A percentile compares a stretch with the other conserved stretches of the same genome.
phyloP scores from a whole-genome alignment of 192 early-diverging fungal genomes.

The Spizellomyces sp. region DNA sequence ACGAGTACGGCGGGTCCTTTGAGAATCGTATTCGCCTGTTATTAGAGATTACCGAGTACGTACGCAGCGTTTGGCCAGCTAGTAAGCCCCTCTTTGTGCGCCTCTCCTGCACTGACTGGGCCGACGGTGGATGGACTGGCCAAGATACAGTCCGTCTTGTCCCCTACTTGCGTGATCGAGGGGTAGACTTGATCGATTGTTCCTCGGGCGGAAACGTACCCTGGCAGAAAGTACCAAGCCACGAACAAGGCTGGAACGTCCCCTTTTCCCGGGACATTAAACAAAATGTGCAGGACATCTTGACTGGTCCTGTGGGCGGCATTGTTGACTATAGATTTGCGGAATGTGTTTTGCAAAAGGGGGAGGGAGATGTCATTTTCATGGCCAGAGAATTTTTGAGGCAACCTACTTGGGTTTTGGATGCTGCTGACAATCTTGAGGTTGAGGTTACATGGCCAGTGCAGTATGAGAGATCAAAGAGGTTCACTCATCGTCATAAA shows the following conservation, averaged over 20 bases:
- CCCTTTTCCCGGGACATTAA: constrained; percentile 64
- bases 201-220: constrained; percentile 77
- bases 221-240: constrained; percentile 20
- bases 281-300: constrained; percentile 55
- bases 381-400: constrained; percentile 72
- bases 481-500: no score
- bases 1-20: constrained; percentile 88
- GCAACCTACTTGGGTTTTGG: constrained; percentile 67
- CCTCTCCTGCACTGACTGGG: constrained; percentile 76
- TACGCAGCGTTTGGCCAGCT: constrained; percentile 74
- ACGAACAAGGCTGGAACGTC: constrained; percentile 49
- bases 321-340: constrained; percentile 71
- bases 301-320: constrained; percentile 68
- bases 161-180: constrained; percentile 54
- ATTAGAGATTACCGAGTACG: constrained; percentile 64
- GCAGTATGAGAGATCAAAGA: constrained; percentile 16
- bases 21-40: constrained; percentile 84
- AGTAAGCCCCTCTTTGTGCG: constrained; percentile 86
- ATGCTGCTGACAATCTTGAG: constrained; percentile 67
- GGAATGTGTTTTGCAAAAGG: constrained; percentile 63
- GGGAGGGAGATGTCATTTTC: constrained; percentile 74
- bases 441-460: constrained; percentile 50
- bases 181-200: constrained; percentile 86
- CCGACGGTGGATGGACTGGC: constrained; percentile 69
- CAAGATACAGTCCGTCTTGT: constrained; percentile 73